phyloP scores from a whole-genome alignment of 129 eudicot genomes.

The Scalesia atractyloides region DNA sequence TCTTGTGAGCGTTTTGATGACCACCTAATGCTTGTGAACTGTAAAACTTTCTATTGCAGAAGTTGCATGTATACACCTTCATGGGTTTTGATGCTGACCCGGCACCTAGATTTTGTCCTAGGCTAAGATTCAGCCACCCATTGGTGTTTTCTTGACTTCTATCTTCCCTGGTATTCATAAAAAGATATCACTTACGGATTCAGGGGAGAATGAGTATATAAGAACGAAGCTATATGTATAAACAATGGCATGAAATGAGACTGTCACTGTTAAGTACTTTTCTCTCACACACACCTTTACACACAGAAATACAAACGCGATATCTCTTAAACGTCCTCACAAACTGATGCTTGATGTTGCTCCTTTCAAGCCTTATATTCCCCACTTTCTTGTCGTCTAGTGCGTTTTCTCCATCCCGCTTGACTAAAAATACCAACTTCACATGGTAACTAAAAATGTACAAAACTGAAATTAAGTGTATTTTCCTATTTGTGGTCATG shows the following conservation, averaged over 20 bases:
- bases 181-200: slow-evolving; percentile 18
- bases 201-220: slow-evolving; percentile 23
- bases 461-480: slow-evolving; percentile 23
- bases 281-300: slow-evolving; percentile 16
- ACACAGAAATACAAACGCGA: slow-evolving; percentile 25
- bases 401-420: slow-evolving; percentile 30
- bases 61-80: slow-evolving; percentile 66
- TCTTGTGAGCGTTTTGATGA: slow-evolving; percentile 84
- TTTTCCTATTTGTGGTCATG: slow-evolving; percentile 41
- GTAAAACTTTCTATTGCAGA: slow-evolving; percentile 70
- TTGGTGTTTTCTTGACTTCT: slow-evolving; percentile 25
- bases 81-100: slow-evolving; percentile 43
- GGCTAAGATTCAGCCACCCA: slow-evolving; percentile 72
- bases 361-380: slow-evolving; percentile 39
- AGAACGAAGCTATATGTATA: slow-evolving; percentile 21
- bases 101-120: slow-evolving; percentile 46
- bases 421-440: slow-evolving; percentile 40
- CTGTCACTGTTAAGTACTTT: slow-evolving; percentile 2
- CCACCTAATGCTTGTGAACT: slow-evolving; percentile 89
- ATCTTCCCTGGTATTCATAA: slow-evolving; percentile 39
- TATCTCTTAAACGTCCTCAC: slow-evolving; percentile 52
- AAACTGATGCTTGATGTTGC: slow-evolving; percentile 65
- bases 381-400: slow-evolving; percentile 46
- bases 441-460: slow-evolving; percentile 34
- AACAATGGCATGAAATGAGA: slow-evolving; percentile 27